Evolutionary conservation across 2,329 filamentous ascomycete genomes (phyloP).

Genomic region (Neobulgaria alba): DNA sequence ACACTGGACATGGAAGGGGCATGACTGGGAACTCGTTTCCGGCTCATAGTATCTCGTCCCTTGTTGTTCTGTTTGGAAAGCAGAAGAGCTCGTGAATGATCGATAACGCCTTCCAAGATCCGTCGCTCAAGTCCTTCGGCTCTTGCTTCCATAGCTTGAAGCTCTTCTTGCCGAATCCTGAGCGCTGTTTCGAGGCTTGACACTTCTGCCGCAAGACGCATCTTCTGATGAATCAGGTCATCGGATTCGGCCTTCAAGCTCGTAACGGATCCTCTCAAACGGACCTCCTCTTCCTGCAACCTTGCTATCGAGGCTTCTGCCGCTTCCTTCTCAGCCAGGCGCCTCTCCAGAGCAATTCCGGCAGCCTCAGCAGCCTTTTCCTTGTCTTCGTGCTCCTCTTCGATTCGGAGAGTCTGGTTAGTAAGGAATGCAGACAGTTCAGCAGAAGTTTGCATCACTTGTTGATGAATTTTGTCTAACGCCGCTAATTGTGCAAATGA

Average conservation of each 20-base stretch:
- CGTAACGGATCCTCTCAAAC: conserved; percentile 47
- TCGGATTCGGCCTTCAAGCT: conserved; percentile 54
- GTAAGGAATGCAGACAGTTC: conserved; percentile 79
- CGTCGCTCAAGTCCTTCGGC: conserved; percentile 85
- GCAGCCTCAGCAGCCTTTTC: conserved; percentile 75
- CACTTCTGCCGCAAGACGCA: conserved; percentile 73
- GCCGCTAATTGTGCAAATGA: conserved; percentile 69
- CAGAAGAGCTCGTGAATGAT: conserved; percentile 86
- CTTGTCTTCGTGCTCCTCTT: conserved; percentile 68
- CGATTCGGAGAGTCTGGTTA: conserved; percentile 64
- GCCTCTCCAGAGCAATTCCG: conserved; percentile 70
- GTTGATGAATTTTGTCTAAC: conserved; percentile 80
- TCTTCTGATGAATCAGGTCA: conserved; percentile 67
- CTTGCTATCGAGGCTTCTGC: conserved; percentile 43
- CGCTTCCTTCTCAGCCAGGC: conserved; percentile 56
- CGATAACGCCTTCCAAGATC: conserved; percentile 91
- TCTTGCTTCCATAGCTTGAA: conserved; percentile 81
- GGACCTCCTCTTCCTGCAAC: conserved; percentile 51
- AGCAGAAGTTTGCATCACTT: conserved; percentile 74
- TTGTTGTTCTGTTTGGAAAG: conserved; percentile 50
- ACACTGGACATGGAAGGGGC: conserved; percentile 31
- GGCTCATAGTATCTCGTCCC: conserved; percentile 39
- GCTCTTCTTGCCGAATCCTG: conserved; percentile 79
- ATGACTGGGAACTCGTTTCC: conserved; percentile 41
- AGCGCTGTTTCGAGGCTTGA: conserved; percentile 87